A percentile compares a stretch with the other conserved stretches of the same genome.
Evolutionary conservation across 805 yeast genomes (phyloP).

Genomic region (Saturnispora dispora): DNA sequence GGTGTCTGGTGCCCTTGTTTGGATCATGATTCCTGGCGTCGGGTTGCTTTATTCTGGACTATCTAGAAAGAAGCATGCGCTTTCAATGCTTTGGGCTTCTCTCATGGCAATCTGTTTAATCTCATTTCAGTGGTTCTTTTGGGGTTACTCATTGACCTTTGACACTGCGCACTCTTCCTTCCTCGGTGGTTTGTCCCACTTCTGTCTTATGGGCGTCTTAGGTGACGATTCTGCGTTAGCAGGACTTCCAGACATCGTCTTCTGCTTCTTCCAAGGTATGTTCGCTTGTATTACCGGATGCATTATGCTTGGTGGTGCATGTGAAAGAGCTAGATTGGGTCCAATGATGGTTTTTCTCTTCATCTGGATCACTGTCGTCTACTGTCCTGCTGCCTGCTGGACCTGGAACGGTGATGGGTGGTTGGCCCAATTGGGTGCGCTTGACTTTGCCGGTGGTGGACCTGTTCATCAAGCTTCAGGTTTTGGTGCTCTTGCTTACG

Average conservation of each 20-base stretch:
- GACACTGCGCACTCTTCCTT: slow-evolving; percentile 44
- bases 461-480: slow-evolving; percentile 96
- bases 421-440: slow-evolving; percentile 72
- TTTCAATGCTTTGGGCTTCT: slow-evolving; percentile 89
- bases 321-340: slow-evolving; percentile 91
- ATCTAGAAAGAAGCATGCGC: slow-evolving; percentile 91
- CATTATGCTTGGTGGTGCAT: slow-evolving; percentile 95
- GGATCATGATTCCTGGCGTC: slow-evolving; percentile 96
- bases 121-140: slow-evolving; percentile 93
- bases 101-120: slow-evolving; percentile 79
- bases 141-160: slow-evolving; percentile 93
- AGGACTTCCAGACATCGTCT: slow-evolving; percentile 82
- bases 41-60: slow-evolving; percentile 90
- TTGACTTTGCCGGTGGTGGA: slow-evolving; percentile 98
- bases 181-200: slow-evolving; percentile 74
- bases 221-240: slow-evolving; percentile 67
- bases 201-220: slow-evolving; percentile 70
- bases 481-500: slow-evolving; percentile 89
- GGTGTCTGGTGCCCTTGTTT: slow-evolving; percentile 69
- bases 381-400: slow-evolving; percentile 96
- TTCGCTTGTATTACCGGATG: slow-evolving; percentile 90
- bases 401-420: slow-evolving; percentile 95
- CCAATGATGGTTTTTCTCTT: slow-evolving; percentile 95
- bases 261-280: slow-evolving; percentile 92
- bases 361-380: slow-evolving; percentile 90